Evolutionary conservation across 257 asterid genomes (phyloP).

Genomic region (Ligustrum vulgare): DNA sequence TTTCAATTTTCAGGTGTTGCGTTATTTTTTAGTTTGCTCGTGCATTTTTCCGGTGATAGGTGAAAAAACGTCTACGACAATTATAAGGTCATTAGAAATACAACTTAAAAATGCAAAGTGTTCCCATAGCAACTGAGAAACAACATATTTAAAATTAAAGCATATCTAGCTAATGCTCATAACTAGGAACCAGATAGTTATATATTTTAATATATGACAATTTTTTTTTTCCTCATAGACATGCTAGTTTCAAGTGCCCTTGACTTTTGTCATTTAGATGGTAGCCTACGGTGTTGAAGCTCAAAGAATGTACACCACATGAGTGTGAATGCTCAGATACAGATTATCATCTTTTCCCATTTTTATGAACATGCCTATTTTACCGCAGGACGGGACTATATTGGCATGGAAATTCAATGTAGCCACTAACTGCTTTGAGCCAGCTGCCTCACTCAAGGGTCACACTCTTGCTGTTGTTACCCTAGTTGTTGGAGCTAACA

Average conservation of each 20-base stretch:
- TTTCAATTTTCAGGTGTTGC: neutral
- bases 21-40: neutral
- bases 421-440: conserved; percentile 74
- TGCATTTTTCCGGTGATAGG: conserved; percentile 2
- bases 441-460: conserved; percentile 79
- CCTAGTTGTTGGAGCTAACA: conserved; percentile 78
- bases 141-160: neutral
- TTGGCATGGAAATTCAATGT: conserved; percentile 87
- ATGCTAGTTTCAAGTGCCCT: conserved; percentile 5
- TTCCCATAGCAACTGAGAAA: neutral
- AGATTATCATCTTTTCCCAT: conserved; percentile 1
- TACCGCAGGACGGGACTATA: conserved; percentile 75
- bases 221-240: neutral
- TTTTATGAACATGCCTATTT: conserved; percentile 1
- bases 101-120: neutral
- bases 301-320: neutral
- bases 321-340: neutral
- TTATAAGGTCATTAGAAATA: neutral
- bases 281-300: neutral
- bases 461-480: conserved; percentile 90
- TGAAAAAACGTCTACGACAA: neutral
- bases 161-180: neutral
- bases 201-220: neutral
- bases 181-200: neutral
- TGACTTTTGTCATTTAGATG: neutral